Percentiles rank a stretch among this genome's conserved stretches.
Conservation (phyloP, 2,329 filamentous ascomycete genomes). For the Pestalotiopsis sp. region DNA sequence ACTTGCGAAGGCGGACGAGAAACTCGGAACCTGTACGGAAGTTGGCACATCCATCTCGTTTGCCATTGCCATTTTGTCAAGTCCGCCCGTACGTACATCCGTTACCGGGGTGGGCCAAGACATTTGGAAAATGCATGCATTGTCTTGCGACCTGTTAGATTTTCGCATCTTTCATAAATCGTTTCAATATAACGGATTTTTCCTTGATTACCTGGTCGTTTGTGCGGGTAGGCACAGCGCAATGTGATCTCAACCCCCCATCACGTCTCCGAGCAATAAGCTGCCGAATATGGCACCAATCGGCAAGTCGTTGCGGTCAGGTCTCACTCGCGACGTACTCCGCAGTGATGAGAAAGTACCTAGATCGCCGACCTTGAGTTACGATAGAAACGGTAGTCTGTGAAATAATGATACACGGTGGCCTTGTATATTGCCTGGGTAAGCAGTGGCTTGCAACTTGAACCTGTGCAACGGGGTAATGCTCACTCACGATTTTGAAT, state of each 20-base stretch:
- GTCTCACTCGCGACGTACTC: background rate
- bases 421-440: too few species aligned
- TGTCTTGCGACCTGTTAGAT: background rate
- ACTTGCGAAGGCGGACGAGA: background rate
- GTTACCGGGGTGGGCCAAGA: background rate
- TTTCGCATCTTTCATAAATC: background rate
- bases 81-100: background rate
- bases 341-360: background rate
- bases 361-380: slow-evolving; percentile 3
- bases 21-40: too few species aligned
- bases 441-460: background rate
- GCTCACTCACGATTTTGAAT: background rate
- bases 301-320: background rate
- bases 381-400: background rate
- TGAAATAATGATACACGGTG: background rate
- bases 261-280: background rate
- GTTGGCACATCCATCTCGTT: background rate
- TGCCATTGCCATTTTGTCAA: background rate
- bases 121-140: background rate
- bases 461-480: background rate
- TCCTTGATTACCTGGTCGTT: background rate
- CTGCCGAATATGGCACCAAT: background rate
- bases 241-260: background rate
- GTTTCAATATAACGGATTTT: background rate
- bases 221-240: background rate